Percentiles rank a stretch among this genome's conserved stretches.
These are phyloP conservation scores for Mimosa bimucronata DNA, from an alignment of 306 rosid genomes.

Conservation along the genomic window DNA sequence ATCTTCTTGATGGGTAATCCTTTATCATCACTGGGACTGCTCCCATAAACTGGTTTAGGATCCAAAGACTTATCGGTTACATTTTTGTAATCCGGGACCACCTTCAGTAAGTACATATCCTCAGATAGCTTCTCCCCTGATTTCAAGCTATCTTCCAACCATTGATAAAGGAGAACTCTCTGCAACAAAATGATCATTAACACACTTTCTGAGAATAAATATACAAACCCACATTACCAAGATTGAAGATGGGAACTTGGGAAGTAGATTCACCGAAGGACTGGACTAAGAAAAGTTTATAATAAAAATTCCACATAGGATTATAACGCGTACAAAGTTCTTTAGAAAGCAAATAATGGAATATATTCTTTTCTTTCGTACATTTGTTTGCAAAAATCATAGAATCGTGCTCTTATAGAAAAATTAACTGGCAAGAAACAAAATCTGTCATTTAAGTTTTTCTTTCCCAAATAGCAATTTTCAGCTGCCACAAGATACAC, in stretches of 20 bases:
- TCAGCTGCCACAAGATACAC: slow-evolving; percentile 14
- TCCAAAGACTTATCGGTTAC: slow-evolving; percentile 36
- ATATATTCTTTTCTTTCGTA: background rate
- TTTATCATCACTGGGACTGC: slow-evolving; percentile 42
- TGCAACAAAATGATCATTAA: slow-evolving; percentile 40
- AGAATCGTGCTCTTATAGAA: background rate
- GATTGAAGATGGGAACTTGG: background rate
- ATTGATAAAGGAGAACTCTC: slow-evolving; percentile 67
- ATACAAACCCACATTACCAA: slow-evolving; percentile 16
- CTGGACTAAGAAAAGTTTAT: background rate
- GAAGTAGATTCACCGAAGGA: background rate
- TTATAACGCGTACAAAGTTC: background rate
- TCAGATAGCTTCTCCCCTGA: slow-evolving; percentile 71
- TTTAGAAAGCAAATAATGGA: background rate
- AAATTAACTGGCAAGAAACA: background rate
- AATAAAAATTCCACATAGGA: background rate
- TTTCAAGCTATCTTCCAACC: slow-evolving; percentile 89
- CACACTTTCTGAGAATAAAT: slow-evolving; percentile 15
- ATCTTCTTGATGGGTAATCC: slow-evolving; percentile 51
- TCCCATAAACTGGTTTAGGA: slow-evolving; percentile 32
- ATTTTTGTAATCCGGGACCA: slow-evolving; percentile 45
- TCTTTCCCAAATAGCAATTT: background rate
- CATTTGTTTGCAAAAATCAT: background rate
- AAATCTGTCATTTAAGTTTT: background rate
- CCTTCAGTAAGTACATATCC: slow-evolving; percentile 58